Evolutionary conservation across 257 asterid species (phyloP).

Genomic region (Solanum lignicaule): DNA sequence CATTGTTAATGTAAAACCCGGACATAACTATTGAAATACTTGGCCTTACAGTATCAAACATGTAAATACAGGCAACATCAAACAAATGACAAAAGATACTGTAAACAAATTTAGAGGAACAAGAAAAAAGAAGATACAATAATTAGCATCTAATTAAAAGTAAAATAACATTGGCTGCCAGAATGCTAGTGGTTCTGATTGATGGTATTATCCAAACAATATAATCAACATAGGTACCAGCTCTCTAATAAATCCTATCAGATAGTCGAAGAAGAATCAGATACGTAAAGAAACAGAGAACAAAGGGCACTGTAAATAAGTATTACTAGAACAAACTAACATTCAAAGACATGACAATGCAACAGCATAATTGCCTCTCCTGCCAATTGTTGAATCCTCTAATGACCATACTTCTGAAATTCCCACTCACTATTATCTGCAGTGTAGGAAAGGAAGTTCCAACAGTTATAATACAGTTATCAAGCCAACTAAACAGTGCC

Average conservation of each 20-base stretch:
- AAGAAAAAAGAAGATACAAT: background rate
- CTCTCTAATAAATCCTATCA: background rate
- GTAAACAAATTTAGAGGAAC: background rate
- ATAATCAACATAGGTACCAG: background rate
- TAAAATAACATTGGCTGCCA: background rate
- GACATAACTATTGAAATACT: background rate
- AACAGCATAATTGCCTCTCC: background rate
- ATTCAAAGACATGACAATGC: background rate
- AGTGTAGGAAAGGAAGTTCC: background rate
- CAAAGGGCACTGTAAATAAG: background rate
- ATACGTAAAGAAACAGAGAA: background rate
- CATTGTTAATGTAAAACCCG: background rate
- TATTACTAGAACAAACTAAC: background rate
- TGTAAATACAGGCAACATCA: background rate
- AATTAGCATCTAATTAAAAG: background rate
- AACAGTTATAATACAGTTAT: background rate
- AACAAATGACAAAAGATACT: background rate
- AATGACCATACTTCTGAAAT: background rate
- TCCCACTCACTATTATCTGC: conserved; percentile 1
- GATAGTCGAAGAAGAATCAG: background rate
- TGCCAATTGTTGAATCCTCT: background rate
- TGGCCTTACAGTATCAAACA: background rate
- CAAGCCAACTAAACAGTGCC: background rate
- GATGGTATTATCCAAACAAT: background rate
- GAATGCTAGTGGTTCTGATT: background rate